phyloP scores from a whole-genome alignment of 306 rosid genomes.

The Mimosa pudica region DNA sequence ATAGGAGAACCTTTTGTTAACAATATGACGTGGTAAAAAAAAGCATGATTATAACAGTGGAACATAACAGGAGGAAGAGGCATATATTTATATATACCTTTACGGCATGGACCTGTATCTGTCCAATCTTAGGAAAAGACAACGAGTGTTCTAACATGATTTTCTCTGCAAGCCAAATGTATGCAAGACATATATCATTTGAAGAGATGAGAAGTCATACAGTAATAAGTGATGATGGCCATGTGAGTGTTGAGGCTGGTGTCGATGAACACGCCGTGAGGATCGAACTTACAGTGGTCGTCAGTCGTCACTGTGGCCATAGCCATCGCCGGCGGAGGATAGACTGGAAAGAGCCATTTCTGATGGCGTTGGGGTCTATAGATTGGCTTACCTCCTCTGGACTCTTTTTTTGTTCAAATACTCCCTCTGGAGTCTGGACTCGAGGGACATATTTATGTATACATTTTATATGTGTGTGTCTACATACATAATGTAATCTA shows the following conservation, averaged over 20 bases:
- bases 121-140: slow-evolving; percentile 48
- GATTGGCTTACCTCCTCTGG: neutral
- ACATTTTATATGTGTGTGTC: too few relatives aligned
- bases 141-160: slow-evolving; percentile 34
- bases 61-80: slow-evolving; percentile 10
- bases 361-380: neutral
- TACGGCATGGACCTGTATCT: slow-evolving; percentile 41
- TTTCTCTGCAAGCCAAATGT: slow-evolving; percentile 29
- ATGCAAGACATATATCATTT: neutral
- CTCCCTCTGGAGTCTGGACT: too few relatives aligned
- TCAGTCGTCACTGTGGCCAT: too few relatives aligned
- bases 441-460: too few relatives aligned
- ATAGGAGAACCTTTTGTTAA: neutral
- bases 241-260: slow-evolving; percentile 75
- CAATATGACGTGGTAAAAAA: slow-evolving; percentile 14
- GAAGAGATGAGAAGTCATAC: neutral
- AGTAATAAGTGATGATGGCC: slow-evolving; percentile 47
- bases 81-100: slow-evolving; percentile 34
- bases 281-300: neutral
- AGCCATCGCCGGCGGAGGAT: neutral
- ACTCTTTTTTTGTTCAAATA: too few relatives aligned
- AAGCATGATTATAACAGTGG: neutral
- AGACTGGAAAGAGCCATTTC: slow-evolving; percentile 37
- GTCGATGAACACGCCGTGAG: slow-evolving; percentile 53
- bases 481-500: too few relatives aligned